phyloP scores from a whole-genome alignment of 306 rosid genomes.

The Styphnolobium japonicum region DNA sequence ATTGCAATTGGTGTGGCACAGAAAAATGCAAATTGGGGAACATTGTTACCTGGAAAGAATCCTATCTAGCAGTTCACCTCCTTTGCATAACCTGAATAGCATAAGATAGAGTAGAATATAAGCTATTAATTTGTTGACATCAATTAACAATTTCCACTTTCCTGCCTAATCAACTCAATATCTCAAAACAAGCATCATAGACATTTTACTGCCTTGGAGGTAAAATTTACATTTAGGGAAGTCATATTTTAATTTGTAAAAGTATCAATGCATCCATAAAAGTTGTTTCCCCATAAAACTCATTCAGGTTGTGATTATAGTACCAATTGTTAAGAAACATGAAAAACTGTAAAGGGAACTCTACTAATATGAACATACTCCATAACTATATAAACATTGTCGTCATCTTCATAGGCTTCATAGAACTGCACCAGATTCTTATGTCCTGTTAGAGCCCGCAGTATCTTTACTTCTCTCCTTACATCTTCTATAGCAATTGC shows the following conservation, averaged over 20 bases:
- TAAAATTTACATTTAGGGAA: background rate
- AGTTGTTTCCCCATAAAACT: background rate
- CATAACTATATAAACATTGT: conserved; percentile 53
- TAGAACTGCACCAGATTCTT: conserved; percentile 59
- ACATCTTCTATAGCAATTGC: conserved; percentile 60
- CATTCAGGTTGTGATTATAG: background rate
- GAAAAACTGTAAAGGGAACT: background rate
- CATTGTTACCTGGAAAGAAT: conserved; percentile 56
- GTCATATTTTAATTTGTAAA: background rate
- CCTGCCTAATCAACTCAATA: background rate
- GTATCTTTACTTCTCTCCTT: conserved; percentile 63
- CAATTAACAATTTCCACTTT: background rate
- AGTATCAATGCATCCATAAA: background rate
- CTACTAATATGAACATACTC: conserved; percentile 47
- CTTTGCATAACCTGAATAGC: conserved; percentile 57
- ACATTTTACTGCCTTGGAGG: background rate
- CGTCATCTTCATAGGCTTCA: conserved; percentile 60
- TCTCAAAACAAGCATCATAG: background rate
- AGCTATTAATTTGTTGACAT: background rate
- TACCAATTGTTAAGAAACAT: background rate
- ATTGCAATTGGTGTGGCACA: background rate
- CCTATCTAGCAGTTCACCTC: conserved; percentile 60
- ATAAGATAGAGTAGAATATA: background rate
- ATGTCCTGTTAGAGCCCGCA: conserved; percentile 56
- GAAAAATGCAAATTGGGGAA: background rate